Evolutionary conservation across 495 filamentous ascomycete genomes (phyloP).

Genomic region (Penicillium canescens): DNA sequence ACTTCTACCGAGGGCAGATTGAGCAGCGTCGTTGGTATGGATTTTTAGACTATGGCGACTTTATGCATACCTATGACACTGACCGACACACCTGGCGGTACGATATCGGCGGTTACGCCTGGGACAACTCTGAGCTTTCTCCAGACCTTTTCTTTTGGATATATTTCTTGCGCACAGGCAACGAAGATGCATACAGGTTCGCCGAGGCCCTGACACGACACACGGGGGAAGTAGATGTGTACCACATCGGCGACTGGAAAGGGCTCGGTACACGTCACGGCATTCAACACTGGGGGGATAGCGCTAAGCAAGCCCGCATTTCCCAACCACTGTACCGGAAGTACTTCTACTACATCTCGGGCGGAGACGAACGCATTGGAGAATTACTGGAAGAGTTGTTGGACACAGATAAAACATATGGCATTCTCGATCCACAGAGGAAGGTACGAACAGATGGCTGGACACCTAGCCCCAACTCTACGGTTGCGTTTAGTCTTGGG

Average conservation of each 20-base stretch:
- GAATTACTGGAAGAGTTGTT: conserved; percentile 43
- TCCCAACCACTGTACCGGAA: conserved; percentile 46
- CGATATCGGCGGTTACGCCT: conserved; percentile 53
- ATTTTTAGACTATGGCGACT: conserved; percentile 53
- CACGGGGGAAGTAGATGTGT: conserved; percentile 51
- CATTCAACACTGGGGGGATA: conserved; percentile 52
- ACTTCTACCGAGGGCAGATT: conserved; percentile 46
- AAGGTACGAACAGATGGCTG: conserved; percentile 47
- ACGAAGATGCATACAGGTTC: conserved; percentile 45
- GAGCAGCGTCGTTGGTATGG: conserved; percentile 50
- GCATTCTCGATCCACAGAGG: conserved; percentile 44
- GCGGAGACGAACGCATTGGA: conserved; percentile 44
- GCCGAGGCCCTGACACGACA: conserved; percentile 50
- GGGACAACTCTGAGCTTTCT: conserved; percentile 56
- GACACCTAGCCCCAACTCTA: conserved; percentile 37
- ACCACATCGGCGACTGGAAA: conserved; percentile 47
- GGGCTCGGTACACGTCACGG: conserved; percentile 54
- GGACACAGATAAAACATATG: conserved; percentile 42
- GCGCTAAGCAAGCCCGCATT: conserved; percentile 51
- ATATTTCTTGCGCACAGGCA: conserved; percentile 49
- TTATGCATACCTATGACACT: conserved; percentile 52
- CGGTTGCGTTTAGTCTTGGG: conserved; percentile 40
- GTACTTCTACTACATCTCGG: conserved; percentile 46
- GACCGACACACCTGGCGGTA: conserved; percentile 53
- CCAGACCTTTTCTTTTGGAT: conserved; percentile 54